Conservation (phyloP, 768 basidiomycete genomes). For the Mycena albidolilacea region DNA sequence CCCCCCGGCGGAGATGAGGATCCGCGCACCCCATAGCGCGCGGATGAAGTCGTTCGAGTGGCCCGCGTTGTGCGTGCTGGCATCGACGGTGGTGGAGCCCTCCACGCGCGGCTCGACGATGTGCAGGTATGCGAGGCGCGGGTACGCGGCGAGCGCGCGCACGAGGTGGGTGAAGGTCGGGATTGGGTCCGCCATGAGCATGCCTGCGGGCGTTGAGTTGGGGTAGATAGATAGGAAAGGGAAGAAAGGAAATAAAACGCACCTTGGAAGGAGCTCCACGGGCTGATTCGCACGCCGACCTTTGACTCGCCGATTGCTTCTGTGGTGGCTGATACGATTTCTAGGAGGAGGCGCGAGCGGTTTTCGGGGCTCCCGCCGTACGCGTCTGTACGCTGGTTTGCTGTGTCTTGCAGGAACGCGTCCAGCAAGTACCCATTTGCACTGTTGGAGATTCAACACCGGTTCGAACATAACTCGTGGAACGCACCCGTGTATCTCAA, state of each 20-base stretch:
- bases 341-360: slow-evolving; percentile 20
- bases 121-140: slow-evolving; percentile 21
- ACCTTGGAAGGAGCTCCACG: slow-evolving; percentile 28
- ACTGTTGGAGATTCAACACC: not conserved
- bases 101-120: slow-evolving; percentile 22
- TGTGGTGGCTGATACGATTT: slow-evolving; percentile 17
- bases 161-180: slow-evolving; percentile 25
- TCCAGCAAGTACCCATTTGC: slow-evolving; percentile 28
- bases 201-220: not conserved
- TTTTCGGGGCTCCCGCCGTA: slow-evolving; percentile 30
- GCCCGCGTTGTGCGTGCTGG: not conserved
- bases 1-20: slow-evolving; percentile 23
- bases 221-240: not conserved
- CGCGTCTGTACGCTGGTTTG: slow-evolving; percentile 26
- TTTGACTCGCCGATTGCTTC: slow-evolving; percentile 12
- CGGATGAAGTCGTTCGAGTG: slow-evolving; percentile 22
- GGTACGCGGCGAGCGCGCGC: not conserved
- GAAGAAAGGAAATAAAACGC: not conserved
- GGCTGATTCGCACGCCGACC: slow-evolving; percentile 26
- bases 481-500: slow-evolving; percentile 20
- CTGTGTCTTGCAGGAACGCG: slow-evolving; percentile 20
- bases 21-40: slow-evolving; percentile 1
- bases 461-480: not conserved
- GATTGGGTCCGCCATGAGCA: slow-evolving; percentile 15
- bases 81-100: not conserved